Base-by-base conservation (phyloP, 352 stramenopile species). In the Pythium aphanidermatum region DNA sequence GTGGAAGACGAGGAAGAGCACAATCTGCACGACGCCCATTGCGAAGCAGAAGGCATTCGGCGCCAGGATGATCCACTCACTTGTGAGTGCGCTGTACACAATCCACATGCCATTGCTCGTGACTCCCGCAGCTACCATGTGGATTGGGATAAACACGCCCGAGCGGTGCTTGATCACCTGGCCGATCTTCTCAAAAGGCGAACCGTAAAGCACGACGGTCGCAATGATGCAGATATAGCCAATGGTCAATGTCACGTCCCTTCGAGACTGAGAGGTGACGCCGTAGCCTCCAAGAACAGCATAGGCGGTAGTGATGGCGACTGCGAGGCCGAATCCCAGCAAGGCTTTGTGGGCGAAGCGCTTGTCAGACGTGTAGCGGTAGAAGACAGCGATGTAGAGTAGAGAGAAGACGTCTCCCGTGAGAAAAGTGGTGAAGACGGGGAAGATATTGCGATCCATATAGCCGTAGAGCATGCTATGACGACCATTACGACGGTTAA, bases 41-140 rank as follows among this genome's bases (percentile, higher is more conserved):
- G 49, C 52, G 25, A 60, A 46, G 17, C 68, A 77, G 34, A 62
- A 63, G 9, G 63, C 46, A 44, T 80, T 80, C 21, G 66, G 68
- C 21, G 65, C 58, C 44, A 83, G 68, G 21, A 80, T 47, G 45
- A 81, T 74, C 71, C 60, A 73, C n/a, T 81, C 57, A 3, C 44
- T 46, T 20, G 61, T 55, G 21, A 81, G 57, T 4, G 58, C 55
- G 16, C 59, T 65, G 65, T 77, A 79, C 19, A 42, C 65, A 55
- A 79, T 64, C 68, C 70, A 79, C 32, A 72, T 59, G 16, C 49
- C 53, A 51, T 79, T 79, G 59, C 70, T 79, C 51, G 69, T 62
- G 17, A 60, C 67, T 31, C 65, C 67, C 5, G 65, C 66, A 36
- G 67, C 46, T 12, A 82, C 68, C 59, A 82, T 74, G 55, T 76